phyloP scores from a whole-genome alignment of 1,139 yeast genomes.

The Saccharomycopsis phalli region DNA sequence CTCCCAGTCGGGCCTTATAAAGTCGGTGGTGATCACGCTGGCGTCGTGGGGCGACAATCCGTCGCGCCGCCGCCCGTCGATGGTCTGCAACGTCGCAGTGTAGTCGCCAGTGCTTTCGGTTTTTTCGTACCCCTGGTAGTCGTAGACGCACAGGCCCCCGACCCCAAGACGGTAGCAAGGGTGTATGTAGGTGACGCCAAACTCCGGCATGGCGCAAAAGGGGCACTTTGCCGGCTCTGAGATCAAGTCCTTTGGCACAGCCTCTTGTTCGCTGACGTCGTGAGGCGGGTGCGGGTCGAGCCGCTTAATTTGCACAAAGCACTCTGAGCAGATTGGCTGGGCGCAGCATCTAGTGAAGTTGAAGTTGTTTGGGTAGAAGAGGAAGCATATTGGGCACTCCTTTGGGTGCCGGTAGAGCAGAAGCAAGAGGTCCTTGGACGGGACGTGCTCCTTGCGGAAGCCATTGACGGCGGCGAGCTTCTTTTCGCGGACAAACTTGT shows the following conservation, averaged over 20 bases:
- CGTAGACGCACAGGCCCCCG: slow-evolving; percentile 36
- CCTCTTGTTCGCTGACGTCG: slow-evolving; percentile 33
- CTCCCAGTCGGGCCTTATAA: slow-evolving; percentile 91
- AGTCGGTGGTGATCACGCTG: slow-evolving; percentile 68
- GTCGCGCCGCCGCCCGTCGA: slow-evolving; percentile 27
- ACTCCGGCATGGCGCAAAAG: slow-evolving; percentile 80
- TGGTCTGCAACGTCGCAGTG: slow-evolving; percentile 22
- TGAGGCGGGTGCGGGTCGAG: slow-evolving; percentile 95
- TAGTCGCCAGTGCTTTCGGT: neutral
- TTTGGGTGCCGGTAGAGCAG: slow-evolving; percentile 52
- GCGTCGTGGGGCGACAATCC: slow-evolving; percentile 55
- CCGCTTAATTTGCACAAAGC: slow-evolving; percentile 92
- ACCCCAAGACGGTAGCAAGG: slow-evolving; percentile 51
- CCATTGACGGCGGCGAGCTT: slow-evolving; percentile 21
- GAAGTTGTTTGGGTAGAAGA: slow-evolving; percentile 70
- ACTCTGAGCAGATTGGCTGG: slow-evolving; percentile 92
- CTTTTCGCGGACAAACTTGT: slow-evolving; percentile 36
- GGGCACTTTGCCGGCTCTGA: slow-evolving; percentile 92
- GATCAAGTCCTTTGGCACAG: slow-evolving; percentile 53
- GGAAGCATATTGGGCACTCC: slow-evolving; percentile 94
- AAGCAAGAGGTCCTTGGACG: slow-evolving; percentile 37
- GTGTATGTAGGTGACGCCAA: slow-evolving; percentile 74
- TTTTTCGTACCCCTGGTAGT: slow-evolving; percentile 23
- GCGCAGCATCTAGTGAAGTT: slow-evolving; percentile 85
- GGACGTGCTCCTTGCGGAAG: slow-evolving; percentile 25